These are phyloP conservation scores for Benincasa hispida DNA, from an alignment of 306 rosid genomes.

Conservation along the genomic window DNA sequence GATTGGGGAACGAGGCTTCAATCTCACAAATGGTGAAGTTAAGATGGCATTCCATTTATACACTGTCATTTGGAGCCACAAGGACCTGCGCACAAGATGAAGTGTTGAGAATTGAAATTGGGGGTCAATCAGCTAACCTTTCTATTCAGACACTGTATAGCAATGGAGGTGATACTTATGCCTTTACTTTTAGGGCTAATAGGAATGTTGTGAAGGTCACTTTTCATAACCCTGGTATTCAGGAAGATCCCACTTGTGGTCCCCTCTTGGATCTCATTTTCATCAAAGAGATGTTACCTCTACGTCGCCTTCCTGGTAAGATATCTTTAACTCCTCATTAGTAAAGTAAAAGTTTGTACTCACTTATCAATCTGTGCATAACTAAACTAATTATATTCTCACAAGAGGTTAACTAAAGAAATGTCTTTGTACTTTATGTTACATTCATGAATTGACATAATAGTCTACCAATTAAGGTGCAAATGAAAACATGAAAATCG, in stretches of 20 bases:
- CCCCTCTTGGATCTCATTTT: conserved; percentile 43
- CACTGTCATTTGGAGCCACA: conserved; percentile 37
- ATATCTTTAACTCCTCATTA: too few species aligned
- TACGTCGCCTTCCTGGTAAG: conserved; percentile 10
- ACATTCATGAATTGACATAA: too few species aligned
- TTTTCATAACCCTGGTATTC: conserved; percentile 39
- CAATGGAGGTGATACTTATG: conserved; percentile 39
- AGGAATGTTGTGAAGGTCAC: conserved; percentile 19
- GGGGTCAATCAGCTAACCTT: conserved; percentile 17
- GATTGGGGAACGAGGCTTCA: conserved; percentile 44
- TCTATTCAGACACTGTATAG: conserved; percentile 32
- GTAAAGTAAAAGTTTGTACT: too few species aligned
- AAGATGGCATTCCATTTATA: conserved; percentile 16
- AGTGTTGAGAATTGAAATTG: conserved; percentile 13
- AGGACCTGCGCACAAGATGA: conserved; percentile 54
- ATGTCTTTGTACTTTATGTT: too few species aligned
- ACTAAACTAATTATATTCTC: too few species aligned
- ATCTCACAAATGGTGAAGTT: conserved; percentile 28
- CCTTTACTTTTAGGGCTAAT: conserved; percentile 25
- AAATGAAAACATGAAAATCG: too few species aligned
- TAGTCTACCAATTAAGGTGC: too few species aligned
- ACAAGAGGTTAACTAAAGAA: too few species aligned
- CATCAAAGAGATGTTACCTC: conserved; percentile 29
- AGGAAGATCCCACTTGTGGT: conserved; percentile 47
- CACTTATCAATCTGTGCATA: too few species aligned